Evolutionary conservation across 345 rosid genomes (phyloP).

Genomic region (Eucalyptus erythrocorys): DNA sequence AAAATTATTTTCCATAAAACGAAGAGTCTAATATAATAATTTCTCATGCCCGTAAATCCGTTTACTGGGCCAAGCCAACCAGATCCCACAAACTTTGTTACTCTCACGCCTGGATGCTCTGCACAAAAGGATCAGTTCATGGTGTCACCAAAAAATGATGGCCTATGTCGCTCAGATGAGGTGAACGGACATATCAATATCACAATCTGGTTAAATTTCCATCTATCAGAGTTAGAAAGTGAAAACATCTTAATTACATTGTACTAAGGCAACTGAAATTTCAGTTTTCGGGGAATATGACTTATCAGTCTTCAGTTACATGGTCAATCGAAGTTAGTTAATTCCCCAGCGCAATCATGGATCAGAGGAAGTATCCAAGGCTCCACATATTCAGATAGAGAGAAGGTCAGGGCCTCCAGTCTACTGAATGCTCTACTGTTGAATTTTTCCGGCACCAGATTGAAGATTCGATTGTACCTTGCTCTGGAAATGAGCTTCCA

Average conservation of each 20-base stretch:
- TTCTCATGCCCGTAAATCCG: background rate
- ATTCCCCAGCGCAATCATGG: background rate
- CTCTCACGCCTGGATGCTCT: background rate
- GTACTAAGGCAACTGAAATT: background rate
- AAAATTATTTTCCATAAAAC: too few species aligned
- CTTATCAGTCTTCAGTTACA: background rate
- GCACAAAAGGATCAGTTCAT: background rate
- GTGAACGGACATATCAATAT: background rate
- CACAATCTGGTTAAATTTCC: background rate
- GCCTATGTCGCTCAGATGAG: background rate
- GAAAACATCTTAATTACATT: background rate
- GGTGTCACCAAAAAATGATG: background rate
- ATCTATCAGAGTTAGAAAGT: background rate
- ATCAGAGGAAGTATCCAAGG: background rate
- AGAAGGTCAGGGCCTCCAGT: background rate
- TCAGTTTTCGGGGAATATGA: background rate
- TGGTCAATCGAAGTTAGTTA: background rate
- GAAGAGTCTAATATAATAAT: background rate
- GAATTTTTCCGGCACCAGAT: conserved; percentile 45
- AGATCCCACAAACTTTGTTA: background rate
- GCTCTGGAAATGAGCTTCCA: conserved; percentile 71
- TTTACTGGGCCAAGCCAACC: background rate
- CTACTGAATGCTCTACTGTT: conserved; percentile 6
- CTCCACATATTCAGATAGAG: background rate
- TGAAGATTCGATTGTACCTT: conserved; percentile 88